These are phyloP conservation scores for Candida ficus DNA, from an alignment of 805 yeast species.

Conservation along the genomic window DNA sequence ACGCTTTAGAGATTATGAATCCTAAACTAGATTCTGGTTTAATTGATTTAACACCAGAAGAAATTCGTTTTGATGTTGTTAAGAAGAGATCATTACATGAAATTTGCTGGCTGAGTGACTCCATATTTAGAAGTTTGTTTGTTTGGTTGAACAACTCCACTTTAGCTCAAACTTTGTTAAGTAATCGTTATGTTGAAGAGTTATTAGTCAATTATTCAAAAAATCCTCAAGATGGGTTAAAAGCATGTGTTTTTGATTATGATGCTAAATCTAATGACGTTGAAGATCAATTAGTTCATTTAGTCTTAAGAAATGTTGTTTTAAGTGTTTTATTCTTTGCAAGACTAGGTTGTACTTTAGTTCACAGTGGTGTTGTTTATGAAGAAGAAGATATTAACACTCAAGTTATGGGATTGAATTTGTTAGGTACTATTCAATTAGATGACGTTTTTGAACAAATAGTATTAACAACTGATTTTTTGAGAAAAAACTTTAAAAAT, in stretches of 20 bases:
- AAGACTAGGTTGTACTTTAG: conserved; percentile 40
- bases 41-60: conserved; percentile 41
- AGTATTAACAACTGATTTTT: conserved; percentile 30
- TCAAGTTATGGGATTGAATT: conserved; percentile 51
- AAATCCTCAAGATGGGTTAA: conserved; percentile 14
- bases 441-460: conserved; percentile 25
- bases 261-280: conserved; percentile 3
- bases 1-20: conserved; percentile 78
- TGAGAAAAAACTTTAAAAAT: conserved; percentile 18
- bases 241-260: conserved; percentile 5
- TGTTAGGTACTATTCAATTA: conserved; percentile 26
- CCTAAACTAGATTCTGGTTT: conserved; percentile 73
- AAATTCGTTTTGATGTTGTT: conserved; percentile 41
- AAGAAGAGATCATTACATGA: conserved; percentile 32
- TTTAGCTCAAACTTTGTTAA: conserved; percentile 68
- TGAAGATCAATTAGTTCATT: conserved; percentile 34
- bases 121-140: conserved; percentile 48
- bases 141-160: conserved; percentile 77
- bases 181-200: conserved; percentile 68
- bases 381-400: conserved; percentile 76
- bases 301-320: conserved; percentile 45
- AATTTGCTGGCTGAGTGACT: conserved; percentile 48
- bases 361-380: conserved; percentile 52
- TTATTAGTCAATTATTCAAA: conserved; percentile 38
- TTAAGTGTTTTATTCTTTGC: conserved; percentile 52